Base-by-base conservation (phyloP, 768 basidiomycete genomes). In the Pisolithus albus region DNA sequence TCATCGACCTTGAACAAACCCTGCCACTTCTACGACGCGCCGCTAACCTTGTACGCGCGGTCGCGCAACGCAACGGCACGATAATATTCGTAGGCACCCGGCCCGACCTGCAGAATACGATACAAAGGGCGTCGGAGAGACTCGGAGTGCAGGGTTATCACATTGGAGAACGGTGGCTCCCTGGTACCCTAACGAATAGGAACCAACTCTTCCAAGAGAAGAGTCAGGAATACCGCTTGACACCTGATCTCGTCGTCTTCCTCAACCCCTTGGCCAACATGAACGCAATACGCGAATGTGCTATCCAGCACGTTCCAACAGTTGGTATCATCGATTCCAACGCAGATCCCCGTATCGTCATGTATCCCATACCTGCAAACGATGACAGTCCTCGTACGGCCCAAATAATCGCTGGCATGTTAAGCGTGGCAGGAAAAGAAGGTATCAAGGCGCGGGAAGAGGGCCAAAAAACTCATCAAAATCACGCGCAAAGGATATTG, bases 321-420 rank as follows among this genome's bases (percentile, higher is more conserved):
- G 83, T 98, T 53, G 96, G 86, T 32, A 84, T 98, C 53, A 82
- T 94, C 49, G 96, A 99, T 69, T 91, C 93, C 19, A 92, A 99
- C 64, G 88, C 83, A 40, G 96, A 99, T 70, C 96, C 96, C 5
- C 83, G 96, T 23, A 77, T 92, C 37, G 94, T 99, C 55, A 96
- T 97, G 79, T 98, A 96, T 67, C 88, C 96, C 40, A 97, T 99
- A 62, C 94, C 93, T 0, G 93, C 91, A n/a, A 99, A 98, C 67
- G 92, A 95, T 70, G 96, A 99, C 70, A 92, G 83, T 63, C 78
- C 86, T 9, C 80, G 93, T 43, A 87, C 93, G 15, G 91, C 92
- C 41, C 95, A 98, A 61, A 73, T 99, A 39, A 79, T 99, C 52
- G 82, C 86, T 1, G 95, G 95, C 10, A 81, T 96, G 8, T 72